phyloP scores from a whole-genome alignment of 2,329 filamentous ascomycete species.

The Pyricularia grisea region DNA sequence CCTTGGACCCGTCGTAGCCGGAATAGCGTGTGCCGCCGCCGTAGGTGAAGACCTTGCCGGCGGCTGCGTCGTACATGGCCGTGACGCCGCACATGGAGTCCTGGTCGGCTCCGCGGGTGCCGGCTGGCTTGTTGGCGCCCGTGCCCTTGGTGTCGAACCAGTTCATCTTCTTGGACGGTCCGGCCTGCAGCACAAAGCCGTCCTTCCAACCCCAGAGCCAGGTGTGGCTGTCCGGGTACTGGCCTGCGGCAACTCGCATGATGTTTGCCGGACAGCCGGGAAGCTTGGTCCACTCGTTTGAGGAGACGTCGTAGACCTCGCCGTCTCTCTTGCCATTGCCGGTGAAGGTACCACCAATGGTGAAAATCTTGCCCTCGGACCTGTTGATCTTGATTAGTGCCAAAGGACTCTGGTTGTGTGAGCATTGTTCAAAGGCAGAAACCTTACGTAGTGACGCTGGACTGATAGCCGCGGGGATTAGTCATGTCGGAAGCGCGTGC shows the following conservation, averaged over 20 bases:
- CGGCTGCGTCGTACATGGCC: slow-evolving; percentile 37
- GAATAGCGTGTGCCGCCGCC: slow-evolving; percentile 36
- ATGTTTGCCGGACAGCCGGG: slow-evolving; percentile 26
- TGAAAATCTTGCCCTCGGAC: slow-evolving; percentile 36
- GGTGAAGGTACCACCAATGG: slow-evolving; percentile 41
- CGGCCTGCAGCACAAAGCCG: slow-evolving; percentile 38
- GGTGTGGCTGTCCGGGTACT: slow-evolving; percentile 40
- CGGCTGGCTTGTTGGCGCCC: slow-evolving; percentile 29
- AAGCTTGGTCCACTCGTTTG: slow-evolving; percentile 31
- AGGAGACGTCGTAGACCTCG: slow-evolving; percentile 32
- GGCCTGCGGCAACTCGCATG: slow-evolving; percentile 34
- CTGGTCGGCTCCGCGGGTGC: slow-evolving; percentile 26
- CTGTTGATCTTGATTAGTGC: slow-evolving; percentile 13
- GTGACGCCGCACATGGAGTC: slow-evolving; percentile 42
- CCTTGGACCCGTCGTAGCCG: slow-evolving; percentile 11
- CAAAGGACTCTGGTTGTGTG: slow-evolving; percentile 18
- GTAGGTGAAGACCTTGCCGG: slow-evolving; percentile 39
- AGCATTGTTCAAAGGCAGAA: too few relatives aligned
- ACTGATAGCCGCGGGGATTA: background rate
- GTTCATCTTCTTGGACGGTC: slow-evolving; percentile 38
- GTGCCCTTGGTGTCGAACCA: slow-evolving; percentile 37
- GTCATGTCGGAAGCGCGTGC: background rate
- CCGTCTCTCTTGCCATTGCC: slow-evolving; percentile 38
- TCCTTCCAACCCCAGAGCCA: slow-evolving; percentile 42
- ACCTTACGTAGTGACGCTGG: background rate